phyloP scores from a whole-genome alignment of 768 basidiomycete species.

The Naganishia randhawae region DNA sequence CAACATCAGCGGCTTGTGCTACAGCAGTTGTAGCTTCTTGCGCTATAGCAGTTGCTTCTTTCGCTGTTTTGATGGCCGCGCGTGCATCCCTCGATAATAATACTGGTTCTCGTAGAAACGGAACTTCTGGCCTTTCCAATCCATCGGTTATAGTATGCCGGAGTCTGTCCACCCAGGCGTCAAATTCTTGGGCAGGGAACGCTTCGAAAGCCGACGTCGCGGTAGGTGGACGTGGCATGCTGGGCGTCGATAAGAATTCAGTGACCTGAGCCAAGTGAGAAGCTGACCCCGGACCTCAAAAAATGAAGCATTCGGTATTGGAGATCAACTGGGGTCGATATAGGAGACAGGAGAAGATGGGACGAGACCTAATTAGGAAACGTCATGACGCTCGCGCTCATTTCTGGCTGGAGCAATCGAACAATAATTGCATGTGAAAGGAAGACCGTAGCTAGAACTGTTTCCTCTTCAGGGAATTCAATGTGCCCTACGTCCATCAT shows the following conservation, averaged over 20 bases:
- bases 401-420: background rate
- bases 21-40: background rate
- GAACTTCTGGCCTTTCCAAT: slow-evolving; percentile 9
- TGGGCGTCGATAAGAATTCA: background rate
- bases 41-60: too few relatives aligned
- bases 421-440: too few relatives aligned
- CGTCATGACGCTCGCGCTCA: background rate
- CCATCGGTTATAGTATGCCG: slow-evolving; percentile 26
- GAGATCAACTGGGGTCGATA: too few relatives aligned
- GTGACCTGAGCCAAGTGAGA: background rate
- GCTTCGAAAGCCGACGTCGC: slow-evolving; percentile 21
- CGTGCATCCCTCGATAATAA: background rate
- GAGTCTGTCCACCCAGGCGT: slow-evolving; percentile 26
- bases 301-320: background rate
- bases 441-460: too few relatives aligned
- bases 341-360: too few relatives aligned
- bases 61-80: slow-evolving; percentile 10
- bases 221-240: slow-evolving; percentile 6
- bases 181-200: slow-evolving; percentile 23
- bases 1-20: slow-evolving; percentile 6
- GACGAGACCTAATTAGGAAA: too few relatives aligned
- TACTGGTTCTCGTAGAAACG: background rate
- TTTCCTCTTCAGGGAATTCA: background rate
- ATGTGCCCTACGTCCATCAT: too few relatives aligned
- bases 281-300: background rate